phyloP scores from a whole-genome alignment of 2,329 filamentous ascomycete genomes.

The Aspergillus sp. region DNA sequence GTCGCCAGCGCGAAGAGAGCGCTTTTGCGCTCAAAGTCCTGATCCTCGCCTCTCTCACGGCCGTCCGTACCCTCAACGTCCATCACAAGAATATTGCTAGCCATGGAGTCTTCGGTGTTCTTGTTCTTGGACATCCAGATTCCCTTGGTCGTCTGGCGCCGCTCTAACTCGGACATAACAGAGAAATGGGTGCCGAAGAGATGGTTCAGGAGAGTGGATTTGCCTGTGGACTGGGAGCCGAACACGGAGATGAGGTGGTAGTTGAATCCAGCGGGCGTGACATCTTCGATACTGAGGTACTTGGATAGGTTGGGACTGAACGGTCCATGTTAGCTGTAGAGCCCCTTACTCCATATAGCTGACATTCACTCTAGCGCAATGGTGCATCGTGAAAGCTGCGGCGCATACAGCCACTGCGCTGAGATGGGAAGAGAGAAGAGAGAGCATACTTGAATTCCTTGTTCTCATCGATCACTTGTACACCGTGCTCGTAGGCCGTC shows the following conservation, averaged over 20 bases:
- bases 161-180: slow-evolving; percentile 93
- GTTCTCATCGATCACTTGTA: slow-evolving; percentile 94
- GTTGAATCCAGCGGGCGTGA: slow-evolving; percentile 91
- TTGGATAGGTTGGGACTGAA: slow-evolving; percentile 70
- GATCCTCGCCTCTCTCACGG: slow-evolving; percentile 92
- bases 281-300: slow-evolving; percentile 76
- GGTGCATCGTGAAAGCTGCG: not conserved
- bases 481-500: slow-evolving; percentile 75
- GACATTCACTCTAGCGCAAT: not conserved
- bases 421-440: not conserved
- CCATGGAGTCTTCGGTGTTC: slow-evolving; percentile 63
- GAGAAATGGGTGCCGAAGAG: slow-evolving; percentile 95
- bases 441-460: slow-evolving; percentile 88
- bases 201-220: slow-evolving; percentile 93
- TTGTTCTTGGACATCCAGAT: slow-evolving; percentile 99
- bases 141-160: slow-evolving; percentile 95
- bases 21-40: slow-evolving; percentile 98
- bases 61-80: slow-evolving; percentile 98
- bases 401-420: not conserved
- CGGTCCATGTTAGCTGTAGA: slow-evolving; percentile 2
- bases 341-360: not conserved
- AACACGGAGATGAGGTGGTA: slow-evolving; percentile 99
- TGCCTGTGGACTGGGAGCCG: slow-evolving; percentile 96
- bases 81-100: slow-evolving; percentile 98
- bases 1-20: slow-evolving; percentile 95